phyloP scores from a whole-genome alignment of 2,329 filamentous ascomycete genomes.

The Pyrenophora seminiperda region DNA sequence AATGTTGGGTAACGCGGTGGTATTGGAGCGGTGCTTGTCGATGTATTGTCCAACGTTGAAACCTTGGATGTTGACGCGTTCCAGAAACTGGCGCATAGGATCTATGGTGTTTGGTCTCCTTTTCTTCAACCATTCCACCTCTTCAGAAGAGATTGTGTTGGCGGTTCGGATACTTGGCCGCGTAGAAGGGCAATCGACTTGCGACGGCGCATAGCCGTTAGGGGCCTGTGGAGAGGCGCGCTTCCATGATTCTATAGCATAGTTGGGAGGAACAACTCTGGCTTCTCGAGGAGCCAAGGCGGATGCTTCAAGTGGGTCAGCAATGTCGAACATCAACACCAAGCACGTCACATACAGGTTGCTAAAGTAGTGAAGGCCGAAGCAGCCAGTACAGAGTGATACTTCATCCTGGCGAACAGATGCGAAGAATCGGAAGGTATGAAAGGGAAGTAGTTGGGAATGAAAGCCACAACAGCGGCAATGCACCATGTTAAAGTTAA shows the following conservation, averaged over 20 bases:
- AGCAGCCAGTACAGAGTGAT: constrained; percentile 31
- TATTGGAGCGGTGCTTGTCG: constrained; percentile 61
- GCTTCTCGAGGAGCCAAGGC: constrained; percentile 30
- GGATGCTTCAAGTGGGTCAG: constrained; percentile 37
- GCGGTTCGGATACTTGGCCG: constrained; percentile 72
- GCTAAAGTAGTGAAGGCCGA: constrained; percentile 38
- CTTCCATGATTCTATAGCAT: constrained; percentile 31
- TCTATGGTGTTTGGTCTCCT: constrained; percentile 74
- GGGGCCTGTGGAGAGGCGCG: constrained; percentile 62
- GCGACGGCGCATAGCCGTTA: constrained; percentile 72
- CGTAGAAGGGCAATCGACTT: constrained; percentile 70
- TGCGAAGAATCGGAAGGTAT: not conserved
- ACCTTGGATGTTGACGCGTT: constrained; percentile 71
- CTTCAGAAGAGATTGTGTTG: constrained; percentile 66
- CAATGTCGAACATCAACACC: constrained; percentile 1
- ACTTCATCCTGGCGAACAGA: constrained; percentile 33
- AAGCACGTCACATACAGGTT: constrained; percentile 31
- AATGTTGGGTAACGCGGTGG: constrained; percentile 67
- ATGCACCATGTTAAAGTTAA: constrained; percentile 20
- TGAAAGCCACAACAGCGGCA: constrained; percentile 11
- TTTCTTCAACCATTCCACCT: constrained; percentile 73
- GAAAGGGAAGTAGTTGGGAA: not conserved
- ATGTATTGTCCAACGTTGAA: constrained; percentile 81
- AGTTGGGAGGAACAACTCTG: constrained; percentile 23
- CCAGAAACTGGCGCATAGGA: constrained; percentile 76